Evolutionary conservation across 2,329 filamentous ascomycete species (phyloP).

Genomic region (Monosporascus sp.): DNA sequence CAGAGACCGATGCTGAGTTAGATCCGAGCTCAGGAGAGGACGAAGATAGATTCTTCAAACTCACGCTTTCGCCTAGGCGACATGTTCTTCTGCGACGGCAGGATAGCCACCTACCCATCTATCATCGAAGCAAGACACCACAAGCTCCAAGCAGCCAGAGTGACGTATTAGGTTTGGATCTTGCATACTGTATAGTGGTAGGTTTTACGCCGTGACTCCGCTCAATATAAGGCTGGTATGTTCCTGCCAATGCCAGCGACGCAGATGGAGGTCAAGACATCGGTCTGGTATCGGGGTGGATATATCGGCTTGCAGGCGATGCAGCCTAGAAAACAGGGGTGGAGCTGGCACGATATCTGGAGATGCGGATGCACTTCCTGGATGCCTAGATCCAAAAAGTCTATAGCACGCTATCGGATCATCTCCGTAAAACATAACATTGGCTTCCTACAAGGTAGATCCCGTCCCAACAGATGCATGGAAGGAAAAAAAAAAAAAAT

Average conservation of each 20-base stretch:
- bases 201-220: no score
- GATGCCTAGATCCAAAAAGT: no score
- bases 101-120: conserved; percentile 45
- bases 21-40: conserved; percentile 47
- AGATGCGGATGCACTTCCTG: no score
- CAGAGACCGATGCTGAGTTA: conserved; percentile 44
- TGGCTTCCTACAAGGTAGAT: neutral
- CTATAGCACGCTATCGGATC: no score
- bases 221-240: no score
- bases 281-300: no score
- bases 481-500: neutral
- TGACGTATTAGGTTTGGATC: neutral
- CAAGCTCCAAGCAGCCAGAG: conserved; percentile 26
- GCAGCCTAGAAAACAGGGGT: no score
- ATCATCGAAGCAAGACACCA: conserved; percentile 74
- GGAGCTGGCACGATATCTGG: no score
- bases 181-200: no score
- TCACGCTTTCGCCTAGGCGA: conserved; percentile 61
- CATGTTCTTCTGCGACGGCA: conserved; percentile 81
- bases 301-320: no score
- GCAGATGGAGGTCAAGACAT: no score
- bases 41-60: conserved; percentile 29
- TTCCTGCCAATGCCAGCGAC: no score
- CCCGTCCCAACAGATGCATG: neutral
- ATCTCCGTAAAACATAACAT: neutral